phyloP scores from a whole-genome alignment of 164 flowering plant species.

The Protea cynaroides region DNA sequence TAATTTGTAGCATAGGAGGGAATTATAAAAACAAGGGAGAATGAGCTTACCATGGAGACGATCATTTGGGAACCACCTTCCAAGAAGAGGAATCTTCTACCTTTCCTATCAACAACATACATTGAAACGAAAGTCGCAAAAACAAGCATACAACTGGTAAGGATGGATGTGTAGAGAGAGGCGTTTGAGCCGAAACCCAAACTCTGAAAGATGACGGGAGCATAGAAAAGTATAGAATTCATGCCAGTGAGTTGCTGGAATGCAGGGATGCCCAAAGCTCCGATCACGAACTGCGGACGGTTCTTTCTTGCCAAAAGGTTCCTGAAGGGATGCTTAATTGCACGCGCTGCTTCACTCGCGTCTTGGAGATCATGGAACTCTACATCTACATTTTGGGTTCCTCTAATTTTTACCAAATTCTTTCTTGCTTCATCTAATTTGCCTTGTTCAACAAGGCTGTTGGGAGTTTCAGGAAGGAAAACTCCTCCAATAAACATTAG shows the following conservation, averaged over 20 bases:
- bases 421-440: constrained; percentile 50
- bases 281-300: constrained; percentile 76
- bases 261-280: constrained; percentile 76
- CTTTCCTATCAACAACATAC: constrained; percentile 67
- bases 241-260: constrained; percentile 90
- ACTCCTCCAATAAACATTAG: constrained; percentile 75
- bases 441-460: too few species aligned
- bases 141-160: constrained; percentile 59
- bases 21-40: background rate
- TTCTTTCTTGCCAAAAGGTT: constrained; percentile 57
- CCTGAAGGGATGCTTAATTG: constrained; percentile 68
- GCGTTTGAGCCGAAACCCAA: constrained; percentile 62
- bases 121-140: constrained; percentile 73
- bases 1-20: background rate
- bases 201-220: constrained; percentile 81
- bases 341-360: constrained; percentile 65
- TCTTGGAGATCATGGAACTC: constrained; percentile 73
- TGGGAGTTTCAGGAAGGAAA: constrained; percentile 80
- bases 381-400: constrained; percentile 67
- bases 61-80: constrained; percentile 88
- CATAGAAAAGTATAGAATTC: constrained; percentile 88
- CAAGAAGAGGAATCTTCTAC: constrained; percentile 69
- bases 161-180: constrained; percentile 47
- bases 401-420: constrained; percentile 63
- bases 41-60: constrained; percentile 46